phyloP scores from a whole-genome alignment of 1,284 basidiomycete genomes.

The Ustilago sp. region DNA sequence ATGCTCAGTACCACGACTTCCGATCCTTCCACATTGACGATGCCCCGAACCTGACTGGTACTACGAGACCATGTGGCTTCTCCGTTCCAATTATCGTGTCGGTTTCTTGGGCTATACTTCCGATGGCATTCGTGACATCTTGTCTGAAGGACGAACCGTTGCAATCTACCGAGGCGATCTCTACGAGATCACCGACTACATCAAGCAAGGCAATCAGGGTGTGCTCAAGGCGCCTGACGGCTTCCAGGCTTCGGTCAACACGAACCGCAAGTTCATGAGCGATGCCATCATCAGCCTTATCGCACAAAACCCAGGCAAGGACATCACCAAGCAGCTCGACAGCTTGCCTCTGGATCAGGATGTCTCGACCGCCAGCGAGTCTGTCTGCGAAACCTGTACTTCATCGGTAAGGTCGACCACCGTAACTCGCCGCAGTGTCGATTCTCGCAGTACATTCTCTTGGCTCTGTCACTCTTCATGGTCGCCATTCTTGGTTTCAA shows the following conservation, averaged over 20 bases:
- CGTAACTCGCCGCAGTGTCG: conserved; percentile 90
- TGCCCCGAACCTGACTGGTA: conserved; percentile 97
- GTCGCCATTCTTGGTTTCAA: conserved; percentile 97
- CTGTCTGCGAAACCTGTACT: conserved; percentile 91
- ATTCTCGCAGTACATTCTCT: conserved; percentile 91
- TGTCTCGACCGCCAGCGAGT: conserved; percentile 82
- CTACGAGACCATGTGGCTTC: conserved; percentile 77
- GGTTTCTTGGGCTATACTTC: conserved; percentile 91
- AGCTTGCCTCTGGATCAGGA: conserved; percentile 76
- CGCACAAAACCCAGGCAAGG: conserved; percentile 81
- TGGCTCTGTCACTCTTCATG: conserved; percentile 91
- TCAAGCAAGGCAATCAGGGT: conserved; percentile 66
- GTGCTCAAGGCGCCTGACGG: conserved; percentile 75
- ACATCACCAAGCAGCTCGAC: conserved; percentile 85
- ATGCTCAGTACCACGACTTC: conserved; percentile 93
- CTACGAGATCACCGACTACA: conserved; percentile 88
- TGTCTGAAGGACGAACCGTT: conserved; percentile 78
- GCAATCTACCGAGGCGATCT: conserved; percentile 85
- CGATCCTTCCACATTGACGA: conserved; percentile 79
- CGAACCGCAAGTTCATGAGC: conserved; percentile 82
- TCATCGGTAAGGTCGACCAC: conserved; percentile 90
- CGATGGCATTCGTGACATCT: conserved; percentile 77
- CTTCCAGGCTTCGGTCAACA: conserved; percentile 74
- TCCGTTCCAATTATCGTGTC: conserved; percentile 87
- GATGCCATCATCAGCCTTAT: conserved; percentile 82